Evolutionary conservation across 495 filamentous ascomycete species (phyloP), one percentile per base, ranked within the genome.

Genomic region (Xylaria longipes): DNA sequence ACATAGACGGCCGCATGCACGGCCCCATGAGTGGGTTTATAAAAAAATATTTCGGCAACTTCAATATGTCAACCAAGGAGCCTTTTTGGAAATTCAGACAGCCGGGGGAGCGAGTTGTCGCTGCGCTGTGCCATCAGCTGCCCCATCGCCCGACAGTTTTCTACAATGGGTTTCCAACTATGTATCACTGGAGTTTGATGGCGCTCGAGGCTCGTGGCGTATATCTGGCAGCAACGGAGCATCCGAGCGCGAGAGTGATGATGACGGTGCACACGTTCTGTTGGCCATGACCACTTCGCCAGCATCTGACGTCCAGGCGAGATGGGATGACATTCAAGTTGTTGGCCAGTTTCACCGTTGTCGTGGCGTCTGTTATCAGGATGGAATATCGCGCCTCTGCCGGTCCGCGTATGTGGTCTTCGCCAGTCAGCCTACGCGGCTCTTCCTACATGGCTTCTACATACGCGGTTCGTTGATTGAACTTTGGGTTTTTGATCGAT

Each of bases 401-500:
- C 72, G 65, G 70, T 72, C 74, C 61, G 74, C 76, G 57, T 22
- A 71, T 39, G 62, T 73, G 56, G 75, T 77, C 65, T 80, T 78
- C 66, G 54, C 68, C 29, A 66, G 43, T 65, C 74, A 80, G 58
- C 74, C 74, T 63, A 73, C 74, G 63, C 74, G 74, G n/a, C 64
- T 73, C 60, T 84, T 80, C 65, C 41, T 84, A 48, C 79, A 83
- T 74, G 80, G 73, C 61, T 84, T 84, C 68, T 77, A 73, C 62
- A 75, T 85, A 61, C 73, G 72, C 65, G 79, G 76, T 41, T 76
- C 73, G 37, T 60, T 72, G 33, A 77, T 84, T 54, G 75, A 83
- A 73, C 68, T 77, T 65, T 85, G 79, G 82, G 77, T 82, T 29
- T 85, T 84, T 76, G 80, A 84, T 76, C 78, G 84, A 63, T 83